Evolutionary conservation across 305 asterid genomes (phyloP).

Genomic region (Salvia sclarea): DNA sequence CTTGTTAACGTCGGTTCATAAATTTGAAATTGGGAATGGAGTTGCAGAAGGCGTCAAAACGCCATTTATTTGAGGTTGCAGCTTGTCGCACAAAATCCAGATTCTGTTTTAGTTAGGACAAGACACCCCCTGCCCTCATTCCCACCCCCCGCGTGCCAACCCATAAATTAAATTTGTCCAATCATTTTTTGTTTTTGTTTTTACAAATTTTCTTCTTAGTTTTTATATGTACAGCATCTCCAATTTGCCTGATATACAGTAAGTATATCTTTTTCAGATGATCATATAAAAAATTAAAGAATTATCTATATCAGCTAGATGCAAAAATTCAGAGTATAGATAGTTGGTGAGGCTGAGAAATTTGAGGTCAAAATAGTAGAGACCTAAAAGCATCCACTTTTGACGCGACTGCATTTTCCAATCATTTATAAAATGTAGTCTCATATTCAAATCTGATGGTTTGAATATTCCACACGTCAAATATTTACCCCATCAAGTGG

Average conservation of each 20-base stretch:
- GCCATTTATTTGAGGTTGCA: not conserved
- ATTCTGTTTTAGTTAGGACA: no score
- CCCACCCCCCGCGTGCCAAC: no score
- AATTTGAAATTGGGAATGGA: no score
- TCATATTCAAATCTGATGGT: not conserved
- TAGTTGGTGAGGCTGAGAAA: constrained; percentile 15
- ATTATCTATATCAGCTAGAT: no score
- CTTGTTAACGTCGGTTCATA: no score
- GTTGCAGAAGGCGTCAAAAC: not conserved
- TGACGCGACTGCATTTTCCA: constrained; percentile 3
- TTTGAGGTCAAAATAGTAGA: constrained; percentile 18
- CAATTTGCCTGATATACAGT: no score
- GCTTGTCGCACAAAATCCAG: not conserved
- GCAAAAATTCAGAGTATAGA: not conserved
- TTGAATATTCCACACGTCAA: not conserved
- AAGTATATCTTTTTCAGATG: not conserved
- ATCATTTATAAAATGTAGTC: not conserved
- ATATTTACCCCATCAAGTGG: not conserved
- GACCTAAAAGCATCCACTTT: constrained; percentile 28
- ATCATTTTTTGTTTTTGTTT: no score
- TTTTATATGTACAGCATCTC: no score
- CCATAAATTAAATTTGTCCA: no score
- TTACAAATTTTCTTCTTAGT: no score
- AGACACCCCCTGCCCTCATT: no score
- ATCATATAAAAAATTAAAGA: not conserved